Percentiles rank a stretch among this genome's conserved stretches.
These are phyloP conservation scores for Fusarium pseudograminearum DNA, from an alignment of 2,329 filamentous ascomycete genomes.

Conservation along the genomic window DNA sequence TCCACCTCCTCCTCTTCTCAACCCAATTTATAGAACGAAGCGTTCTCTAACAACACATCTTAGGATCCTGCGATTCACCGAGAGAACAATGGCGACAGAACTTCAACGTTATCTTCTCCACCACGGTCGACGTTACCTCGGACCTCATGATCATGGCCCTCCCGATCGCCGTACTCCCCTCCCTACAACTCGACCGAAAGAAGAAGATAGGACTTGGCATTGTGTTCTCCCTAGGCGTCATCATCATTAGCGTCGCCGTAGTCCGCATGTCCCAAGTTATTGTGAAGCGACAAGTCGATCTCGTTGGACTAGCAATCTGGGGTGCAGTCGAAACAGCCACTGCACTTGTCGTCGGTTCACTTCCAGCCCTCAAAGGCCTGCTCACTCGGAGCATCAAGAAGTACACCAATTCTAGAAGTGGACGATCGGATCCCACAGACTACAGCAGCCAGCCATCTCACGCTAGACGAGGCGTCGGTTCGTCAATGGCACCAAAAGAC, in stretches of 20 bases:
- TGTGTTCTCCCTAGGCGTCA: conserved; percentile 21
- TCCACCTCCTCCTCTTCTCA: rapidly evolving
- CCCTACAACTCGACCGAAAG: conserved; percentile 24
- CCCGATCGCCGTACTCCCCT: conserved; percentile 24
- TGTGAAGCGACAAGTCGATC: conserved; percentile 19
- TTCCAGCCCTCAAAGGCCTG: conserved; percentile 22
- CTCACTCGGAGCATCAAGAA: conserved; percentile 24
- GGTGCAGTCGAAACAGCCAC: conserved; percentile 27
- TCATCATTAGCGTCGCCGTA: conserved; percentile 23
- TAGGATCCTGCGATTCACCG: conserved; percentile 14
- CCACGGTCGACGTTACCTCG: conserved; percentile 16
- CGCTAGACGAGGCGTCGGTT: conserved; percentile 8
- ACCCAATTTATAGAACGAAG: rapidly evolving
- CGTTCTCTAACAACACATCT: neutral
- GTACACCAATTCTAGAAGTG: conserved; percentile 9
- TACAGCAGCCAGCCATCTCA: conserved; percentile 8
- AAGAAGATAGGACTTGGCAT: conserved; percentile 29
- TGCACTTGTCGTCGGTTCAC: conserved; percentile 23
- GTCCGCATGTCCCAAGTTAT: conserved; percentile 32
- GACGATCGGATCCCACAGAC: conserved; percentile 11
- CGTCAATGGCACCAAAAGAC: conserved; percentile 5
- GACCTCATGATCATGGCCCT: conserved; percentile 35
- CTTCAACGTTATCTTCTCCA: conserved; percentile 29
- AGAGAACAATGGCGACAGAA: conserved; percentile 16
- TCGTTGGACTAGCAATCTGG: conserved; percentile 27